Base-by-base conservation (phyloP, 2,329 filamentous ascomycete genomes). In the Exophiala sideris region DNA sequence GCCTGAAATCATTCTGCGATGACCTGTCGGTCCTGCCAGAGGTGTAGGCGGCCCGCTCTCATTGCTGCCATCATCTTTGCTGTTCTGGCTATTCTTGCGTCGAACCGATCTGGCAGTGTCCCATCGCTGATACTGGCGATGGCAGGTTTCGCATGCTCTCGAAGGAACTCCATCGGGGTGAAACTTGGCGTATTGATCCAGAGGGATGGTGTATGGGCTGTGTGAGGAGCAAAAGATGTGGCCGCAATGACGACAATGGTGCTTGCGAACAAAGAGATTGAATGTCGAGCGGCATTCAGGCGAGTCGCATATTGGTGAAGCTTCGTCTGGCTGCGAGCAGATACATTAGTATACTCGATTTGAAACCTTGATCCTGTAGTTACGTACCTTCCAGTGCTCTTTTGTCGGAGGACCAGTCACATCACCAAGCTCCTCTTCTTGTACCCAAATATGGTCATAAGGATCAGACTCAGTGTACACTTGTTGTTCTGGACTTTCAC, bases 191-290 rank as follows among this genome's bases (percentile, higher is more conserved):
- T 83, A 74, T 68, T 86, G 83, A 64, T 86, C 82, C 12, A 86
- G 79, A 6, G 79, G 80, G 9, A 86, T 79, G 45, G 72, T 69
- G 64, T 79, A 74, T 42, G 75, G 72, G 46, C 79, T 79, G 70
- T 86, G 83, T 33, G 77, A 73, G 56, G 77, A 76, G 70, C 83
- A 86, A 66, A 85, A 85, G 63, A 86, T 79, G 63, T 84, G 79
- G 40, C 83, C 83, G 62, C 83, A 86, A 62, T 84, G 82, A 54
- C 83, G 80, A 69, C 83, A 86, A 69, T 86, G 83, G 65, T 86
- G 83, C 54, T 82, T 81, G 47, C 83, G 81, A 47, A 79, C 75
- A 69, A 83, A 82, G 65, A 85, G 75, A 41, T 79, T 77, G 65
- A 86, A 86, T 16, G 77, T 74, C 39, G 76, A 76, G 46, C 77